Conservation (phyloP, 1,284 basidiomycete species). For the Ceratobasidium sp. region DNA sequence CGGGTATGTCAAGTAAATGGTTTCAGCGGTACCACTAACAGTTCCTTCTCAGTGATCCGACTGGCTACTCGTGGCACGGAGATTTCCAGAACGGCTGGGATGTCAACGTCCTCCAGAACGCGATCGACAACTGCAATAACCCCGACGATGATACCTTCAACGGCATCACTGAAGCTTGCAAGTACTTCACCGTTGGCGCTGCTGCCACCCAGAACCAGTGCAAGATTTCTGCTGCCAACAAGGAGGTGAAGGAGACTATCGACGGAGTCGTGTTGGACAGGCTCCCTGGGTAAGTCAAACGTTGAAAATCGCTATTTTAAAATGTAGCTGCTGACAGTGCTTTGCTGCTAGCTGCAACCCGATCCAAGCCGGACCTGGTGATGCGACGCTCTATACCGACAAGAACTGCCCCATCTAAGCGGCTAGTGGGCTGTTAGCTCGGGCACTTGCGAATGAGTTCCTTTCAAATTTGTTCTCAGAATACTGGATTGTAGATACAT, state of each 20-base stretch:
- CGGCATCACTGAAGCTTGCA: slow-evolving; percentile 61
- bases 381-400: slow-evolving; percentile 48
- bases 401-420: slow-evolving; percentile 42
- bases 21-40: not conserved
- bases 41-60: slow-evolving; percentile 57
- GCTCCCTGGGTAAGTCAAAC: slow-evolving; percentile 52
- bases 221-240: slow-evolving; percentile 57
- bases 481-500: not conserved
- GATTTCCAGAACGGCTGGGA: slow-evolving; percentile 65
- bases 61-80: slow-evolving; percentile 65
- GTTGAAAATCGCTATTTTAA: not conserved
- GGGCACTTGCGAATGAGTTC: not conserved
- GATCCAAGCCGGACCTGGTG: slow-evolving; percentile 48
- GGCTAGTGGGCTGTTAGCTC: too few species aligned
- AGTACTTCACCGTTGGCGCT: slow-evolving; percentile 51
- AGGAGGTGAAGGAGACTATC: slow-evolving; percentile 55
- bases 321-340: not conserved
- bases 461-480: not conserved
- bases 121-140: slow-evolving; percentile 65
- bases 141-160: slow-evolving; percentile 58
- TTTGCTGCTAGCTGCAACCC: slow-evolving; percentile 52
- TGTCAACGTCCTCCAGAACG: slow-evolving; percentile 56
- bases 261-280: slow-evolving; percentile 47
- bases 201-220: slow-evolving; percentile 53
- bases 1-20: slow-evolving; percentile 54